phyloP scores from a whole-genome alignment of 345 rosid genomes.

The Rhodomyrtus tomentosa region DNA sequence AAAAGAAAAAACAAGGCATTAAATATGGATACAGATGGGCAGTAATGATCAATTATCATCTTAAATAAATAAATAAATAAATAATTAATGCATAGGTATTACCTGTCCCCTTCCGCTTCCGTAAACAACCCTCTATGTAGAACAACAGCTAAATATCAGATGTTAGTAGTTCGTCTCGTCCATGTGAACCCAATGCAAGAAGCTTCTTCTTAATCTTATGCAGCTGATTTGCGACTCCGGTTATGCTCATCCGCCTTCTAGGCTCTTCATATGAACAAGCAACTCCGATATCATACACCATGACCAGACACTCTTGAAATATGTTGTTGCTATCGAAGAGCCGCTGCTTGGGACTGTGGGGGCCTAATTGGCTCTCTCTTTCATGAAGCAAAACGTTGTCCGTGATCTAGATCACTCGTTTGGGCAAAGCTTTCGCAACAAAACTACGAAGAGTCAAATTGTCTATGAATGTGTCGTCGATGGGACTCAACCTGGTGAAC shows the following conservation, averaged over 20 bases:
- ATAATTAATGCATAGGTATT: neutral
- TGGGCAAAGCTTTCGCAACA: neutral
- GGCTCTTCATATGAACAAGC: neutral
- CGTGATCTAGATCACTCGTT: neutral
- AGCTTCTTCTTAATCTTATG: neutral
- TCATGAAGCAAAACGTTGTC: neutral
- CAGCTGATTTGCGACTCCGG: neutral
- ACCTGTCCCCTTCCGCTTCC: neutral
- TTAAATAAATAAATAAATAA: neutral
- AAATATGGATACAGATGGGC: neutral
- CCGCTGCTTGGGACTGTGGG: too few species aligned
- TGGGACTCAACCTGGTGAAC: neutral
- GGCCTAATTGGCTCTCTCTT: neutral
- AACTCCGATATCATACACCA: neutral
- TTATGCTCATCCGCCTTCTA: neutral
- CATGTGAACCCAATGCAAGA: neutral
- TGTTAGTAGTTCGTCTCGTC: neutral
- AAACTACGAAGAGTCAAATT: neutral
- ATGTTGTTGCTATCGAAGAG: neutral
- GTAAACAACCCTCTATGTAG: neutral
- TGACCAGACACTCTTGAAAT: neutral
- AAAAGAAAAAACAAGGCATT: neutral
- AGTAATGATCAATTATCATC: neutral
- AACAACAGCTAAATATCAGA: neutral
- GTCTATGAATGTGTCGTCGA: neutral